Conservation (phyloP, 305 asterid species). For the Plantago coronopus region DNA sequence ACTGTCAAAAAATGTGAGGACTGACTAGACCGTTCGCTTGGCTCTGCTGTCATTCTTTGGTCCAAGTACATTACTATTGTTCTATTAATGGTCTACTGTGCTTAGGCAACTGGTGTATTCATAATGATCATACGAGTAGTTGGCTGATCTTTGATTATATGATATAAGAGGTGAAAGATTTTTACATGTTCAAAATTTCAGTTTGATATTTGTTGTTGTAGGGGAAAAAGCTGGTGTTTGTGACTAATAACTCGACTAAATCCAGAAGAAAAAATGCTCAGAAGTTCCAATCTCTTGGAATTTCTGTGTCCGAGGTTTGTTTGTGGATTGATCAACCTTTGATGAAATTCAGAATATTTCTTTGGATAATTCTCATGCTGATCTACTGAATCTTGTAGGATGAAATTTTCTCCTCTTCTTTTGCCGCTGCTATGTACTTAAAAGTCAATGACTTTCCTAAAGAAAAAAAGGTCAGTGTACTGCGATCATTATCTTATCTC, state of each 20-base stretch:
- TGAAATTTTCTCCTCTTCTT: slow-evolving; percentile 85
- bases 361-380: slow-evolving; percentile 6
- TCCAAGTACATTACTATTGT: not conserved
- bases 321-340: not conserved
- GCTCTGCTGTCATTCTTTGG: not conserved
- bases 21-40: no score
- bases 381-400: slow-evolving; percentile 45
- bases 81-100: not conserved
- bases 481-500: slow-evolving; percentile 1
- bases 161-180: not conserved
- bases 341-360: slow-evolving; percentile 1
- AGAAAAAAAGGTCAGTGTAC: slow-evolving; percentile 68
- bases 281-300: slow-evolving; percentile 72
- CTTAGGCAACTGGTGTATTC: not conserved
- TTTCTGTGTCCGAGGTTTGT: slow-evolving; percentile 66
- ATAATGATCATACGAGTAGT: not conserved
- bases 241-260: slow-evolving; percentile 80
- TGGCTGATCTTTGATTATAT: not conserved
- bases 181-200: not conserved
- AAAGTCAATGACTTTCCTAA: slow-evolving; percentile 60
- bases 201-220: slow-evolving; percentile 18
- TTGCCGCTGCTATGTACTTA: slow-evolving; percentile 94
- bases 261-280: slow-evolving; percentile 65
- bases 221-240: slow-evolving; percentile 82
- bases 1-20: no score